Evolutionary conservation across 208 protist genomes (phyloP).

Genomic region (Leishmania braziliensis): DNA sequence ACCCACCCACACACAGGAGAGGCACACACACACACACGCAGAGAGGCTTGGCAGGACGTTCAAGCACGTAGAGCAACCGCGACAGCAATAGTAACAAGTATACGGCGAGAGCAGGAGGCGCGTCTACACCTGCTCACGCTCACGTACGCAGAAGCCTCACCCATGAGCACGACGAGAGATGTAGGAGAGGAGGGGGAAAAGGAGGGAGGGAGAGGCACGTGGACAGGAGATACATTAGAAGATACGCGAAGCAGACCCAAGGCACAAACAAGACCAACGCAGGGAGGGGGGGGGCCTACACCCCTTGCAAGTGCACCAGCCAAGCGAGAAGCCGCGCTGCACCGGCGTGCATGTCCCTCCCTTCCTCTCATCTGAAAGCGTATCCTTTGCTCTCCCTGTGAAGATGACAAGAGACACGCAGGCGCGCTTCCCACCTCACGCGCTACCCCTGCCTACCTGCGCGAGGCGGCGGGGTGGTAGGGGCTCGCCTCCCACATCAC

Average conservation of each 20-base stretch:
- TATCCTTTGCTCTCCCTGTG: neutral
- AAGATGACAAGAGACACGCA: neutral
- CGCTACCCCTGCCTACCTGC: constrained; percentile 2
- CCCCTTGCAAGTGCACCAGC: too few species aligned
- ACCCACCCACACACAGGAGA: neutral
- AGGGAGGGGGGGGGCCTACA: too few species aligned
- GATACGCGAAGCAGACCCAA: neutral
- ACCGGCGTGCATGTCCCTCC: neutral
- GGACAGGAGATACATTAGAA: neutral
- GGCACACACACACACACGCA: neutral
- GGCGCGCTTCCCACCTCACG: too few species aligned
- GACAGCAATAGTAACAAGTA: neutral
- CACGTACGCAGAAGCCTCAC: neutral
- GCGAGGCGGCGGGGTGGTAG: neutral
- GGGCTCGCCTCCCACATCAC: constrained; percentile 16
- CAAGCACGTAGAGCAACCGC: neutral
- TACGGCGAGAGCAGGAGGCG: too few species aligned
- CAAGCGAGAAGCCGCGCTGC: neutral
- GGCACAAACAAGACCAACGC: neutral
- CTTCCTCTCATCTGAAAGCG: neutral
- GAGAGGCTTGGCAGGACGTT: neutral
- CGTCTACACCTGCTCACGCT: too few species aligned
- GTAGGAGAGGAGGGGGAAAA: neutral
- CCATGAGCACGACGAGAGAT: neutral
- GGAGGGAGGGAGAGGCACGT: neutral